phyloP scores from a whole-genome alignment of 108 stramenopile species.

The Skeletonema potamos region DNA sequence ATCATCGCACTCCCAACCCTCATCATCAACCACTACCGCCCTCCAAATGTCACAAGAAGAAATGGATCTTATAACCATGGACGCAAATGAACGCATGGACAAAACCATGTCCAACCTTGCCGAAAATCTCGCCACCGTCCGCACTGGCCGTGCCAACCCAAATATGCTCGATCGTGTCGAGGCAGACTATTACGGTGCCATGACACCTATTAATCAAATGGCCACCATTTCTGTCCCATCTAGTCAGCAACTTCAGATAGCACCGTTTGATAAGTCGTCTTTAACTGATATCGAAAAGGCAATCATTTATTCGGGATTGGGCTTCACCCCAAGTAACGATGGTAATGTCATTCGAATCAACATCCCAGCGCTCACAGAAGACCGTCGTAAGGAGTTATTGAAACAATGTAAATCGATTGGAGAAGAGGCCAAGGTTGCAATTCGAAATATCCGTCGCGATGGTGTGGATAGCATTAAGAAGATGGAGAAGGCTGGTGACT shows the following conservation, averaged over 20 bases:
- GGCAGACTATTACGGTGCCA: slow-evolving; percentile 90
- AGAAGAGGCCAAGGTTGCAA: slow-evolving; percentile 93
- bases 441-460: slow-evolving; percentile 89
- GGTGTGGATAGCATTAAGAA: slow-evolving; percentile 90
- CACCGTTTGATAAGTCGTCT: slow-evolving; percentile 84
- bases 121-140: slow-evolving; percentile 76
- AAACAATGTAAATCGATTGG: slow-evolving; percentile 92
- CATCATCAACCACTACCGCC: neutral
- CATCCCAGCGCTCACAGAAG: slow-evolving; percentile 92
- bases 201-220: slow-evolving; percentile 91
- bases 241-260: slow-evolving; percentile 84
- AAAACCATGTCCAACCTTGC: slow-evolving; percentile 81
- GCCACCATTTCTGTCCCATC: slow-evolving; percentile 86
- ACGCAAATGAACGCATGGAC: slow-evolving; percentile 83
- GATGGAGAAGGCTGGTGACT: slow-evolving; percentile 83
- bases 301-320: slow-evolving; percentile 87
- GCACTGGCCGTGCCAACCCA: slow-evolving; percentile 91
- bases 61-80: slow-evolving; percentile 49
- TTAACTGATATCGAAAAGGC: slow-evolving; percentile 83
- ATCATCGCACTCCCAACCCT: neutral
- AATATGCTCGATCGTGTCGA: slow-evolving; percentile 89
- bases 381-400: slow-evolving; percentile 93
- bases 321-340: slow-evolving; percentile 90
- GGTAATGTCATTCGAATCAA: slow-evolving; percentile 90
- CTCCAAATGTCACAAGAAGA: slow-evolving; percentile 44